Conservation (phyloP, 306 rosid species). For the Oxytropis ochrocephala region DNA sequence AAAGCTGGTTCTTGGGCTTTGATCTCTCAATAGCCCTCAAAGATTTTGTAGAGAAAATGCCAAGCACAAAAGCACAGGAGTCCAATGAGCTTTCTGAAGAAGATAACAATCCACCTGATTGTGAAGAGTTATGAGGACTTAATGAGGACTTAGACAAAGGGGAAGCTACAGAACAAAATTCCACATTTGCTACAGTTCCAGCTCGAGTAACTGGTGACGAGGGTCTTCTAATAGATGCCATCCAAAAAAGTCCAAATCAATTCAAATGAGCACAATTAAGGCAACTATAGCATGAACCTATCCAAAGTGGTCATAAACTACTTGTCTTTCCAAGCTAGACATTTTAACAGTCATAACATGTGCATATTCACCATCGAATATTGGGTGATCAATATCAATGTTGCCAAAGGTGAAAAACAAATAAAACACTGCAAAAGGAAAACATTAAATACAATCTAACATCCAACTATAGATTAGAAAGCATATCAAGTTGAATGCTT, state of each 20-base stretch:
- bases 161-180: constrained; percentile 60
- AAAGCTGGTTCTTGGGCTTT: constrained; percentile 55
- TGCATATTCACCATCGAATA: neutral
- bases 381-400: constrained; percentile 2
- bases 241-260: constrained; percentile 25
- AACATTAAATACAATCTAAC: neutral
- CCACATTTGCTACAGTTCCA: constrained; percentile 47
- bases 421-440: constrained; percentile 6
- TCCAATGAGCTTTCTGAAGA: constrained; percentile 34
- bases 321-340: constrained; percentile 17
- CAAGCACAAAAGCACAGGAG: constrained; percentile 39
- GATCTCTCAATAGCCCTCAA: constrained; percentile 57
- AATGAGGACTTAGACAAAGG: constrained; percentile 68
- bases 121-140: constrained; percentile 41
- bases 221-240: constrained; percentile 86
- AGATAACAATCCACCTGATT: constrained; percentile 40
- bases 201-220: constrained; percentile 70
- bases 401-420: constrained; percentile 12
- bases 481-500: neutral
- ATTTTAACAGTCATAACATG: neutral
- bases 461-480: neutral
- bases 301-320: constrained; percentile 4
- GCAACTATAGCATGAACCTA: neutral
- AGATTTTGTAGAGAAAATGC: constrained; percentile 47
- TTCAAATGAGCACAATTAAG: neutral